Percentiles rank a stretch among this genome's conserved stretches.
These are phyloP conservation scores for Rhodotorula glutinis DNA, from an alignment of 1,284 basidiomycete species.

Conservation along the genomic window DNA sequence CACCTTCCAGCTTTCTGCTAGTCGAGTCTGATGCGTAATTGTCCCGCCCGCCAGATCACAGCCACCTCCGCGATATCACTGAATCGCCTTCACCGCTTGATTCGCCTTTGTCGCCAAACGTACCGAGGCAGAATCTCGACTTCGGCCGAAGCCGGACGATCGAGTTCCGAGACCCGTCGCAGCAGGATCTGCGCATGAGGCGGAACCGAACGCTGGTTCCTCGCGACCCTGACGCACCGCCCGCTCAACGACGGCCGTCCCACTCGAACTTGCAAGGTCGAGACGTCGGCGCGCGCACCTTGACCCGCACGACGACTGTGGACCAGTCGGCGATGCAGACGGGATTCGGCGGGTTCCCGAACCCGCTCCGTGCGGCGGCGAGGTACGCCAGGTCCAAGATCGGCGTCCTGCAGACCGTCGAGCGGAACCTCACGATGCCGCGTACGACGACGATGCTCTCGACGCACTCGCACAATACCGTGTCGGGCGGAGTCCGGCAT, in stretches of 20 bases:
- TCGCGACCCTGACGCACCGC: slow-evolving; percentile 31
- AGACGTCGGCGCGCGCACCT: slow-evolving; percentile 15
- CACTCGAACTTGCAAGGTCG: slow-evolving; percentile 24
- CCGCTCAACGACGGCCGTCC: slow-evolving; percentile 23
- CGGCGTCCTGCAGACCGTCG: slow-evolving; percentile 19
- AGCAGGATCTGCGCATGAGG: slow-evolving; percentile 27
- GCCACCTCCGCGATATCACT: slow-evolving; percentile 19
- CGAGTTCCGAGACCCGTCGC: slow-evolving; percentile 53
- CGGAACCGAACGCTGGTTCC: slow-evolving; percentile 20
- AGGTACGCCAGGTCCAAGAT: slow-evolving; percentile 52
- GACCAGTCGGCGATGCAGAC: slow-evolving; percentile 49
- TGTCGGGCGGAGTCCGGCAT: slow-evolving; percentile 31
- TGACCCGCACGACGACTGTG: slow-evolving; percentile 42
- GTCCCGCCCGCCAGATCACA: slow-evolving; percentile 7
- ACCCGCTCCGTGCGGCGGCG: slow-evolving; percentile 61
- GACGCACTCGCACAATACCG: slow-evolving; percentile 37
- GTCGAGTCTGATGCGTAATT: neutral
- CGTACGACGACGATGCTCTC: slow-evolving; percentile 61
- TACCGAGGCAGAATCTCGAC: slow-evolving; percentile 38
- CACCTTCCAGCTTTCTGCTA: neutral
- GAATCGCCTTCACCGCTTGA: slow-evolving; percentile 10
- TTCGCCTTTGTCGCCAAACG: slow-evolving; percentile 3
- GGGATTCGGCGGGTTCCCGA: slow-evolving; percentile 84
- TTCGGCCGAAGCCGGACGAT: slow-evolving; percentile 59
- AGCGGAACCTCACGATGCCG: slow-evolving; percentile 67